Evolutionary conservation across 208 protist genomes (phyloP).

Genomic region (Leptomonas seymouri): DNA sequence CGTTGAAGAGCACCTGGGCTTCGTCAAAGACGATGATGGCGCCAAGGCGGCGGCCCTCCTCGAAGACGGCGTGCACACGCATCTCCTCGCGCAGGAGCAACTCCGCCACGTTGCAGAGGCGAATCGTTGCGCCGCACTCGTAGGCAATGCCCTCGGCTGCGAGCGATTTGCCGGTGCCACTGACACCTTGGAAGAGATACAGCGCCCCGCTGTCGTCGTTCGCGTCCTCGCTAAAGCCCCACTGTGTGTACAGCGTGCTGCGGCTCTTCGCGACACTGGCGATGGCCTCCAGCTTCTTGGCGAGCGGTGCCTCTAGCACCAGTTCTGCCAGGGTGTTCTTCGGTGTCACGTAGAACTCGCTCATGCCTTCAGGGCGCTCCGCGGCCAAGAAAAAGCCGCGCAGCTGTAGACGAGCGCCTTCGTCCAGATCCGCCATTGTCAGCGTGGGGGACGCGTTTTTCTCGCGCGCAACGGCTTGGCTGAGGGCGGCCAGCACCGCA

Average conservation of each 20-base stretch:
- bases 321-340: conserved; percentile 73
- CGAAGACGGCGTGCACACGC: conserved; percentile 72
- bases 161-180: conserved; percentile 89
- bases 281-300: conserved; percentile 52
- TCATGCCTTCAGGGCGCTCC: conserved; percentile 45
- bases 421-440: conserved; percentile 73
- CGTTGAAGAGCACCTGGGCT: conserved; percentile 84
- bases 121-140: conserved; percentile 89
- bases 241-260: conserved; percentile 86
- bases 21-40: conserved; percentile 91
- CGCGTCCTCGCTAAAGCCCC: conserved; percentile 83
- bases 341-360: conserved; percentile 74
- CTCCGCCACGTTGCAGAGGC: conserved; percentile 82
- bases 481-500: conserved; percentile 85
- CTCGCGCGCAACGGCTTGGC: conserved; percentile 80
- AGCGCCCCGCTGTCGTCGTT: conserved; percentile 34
- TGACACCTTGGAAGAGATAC: conserved; percentile 83
- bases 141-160: conserved; percentile 90
- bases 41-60: conserved; percentile 79
- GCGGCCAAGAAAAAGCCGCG: conserved; percentile 88
- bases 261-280: conserved; percentile 79
- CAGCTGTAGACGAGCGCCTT: conserved; percentile 82
- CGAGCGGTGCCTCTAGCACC: conserved; percentile 58
- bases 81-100: conserved; percentile 59
- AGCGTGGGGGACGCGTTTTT: conserved; percentile 61